Conservation (phyloP, 2,329 filamentous ascomycete genomes). For the Scedosporium boydii region DNA sequence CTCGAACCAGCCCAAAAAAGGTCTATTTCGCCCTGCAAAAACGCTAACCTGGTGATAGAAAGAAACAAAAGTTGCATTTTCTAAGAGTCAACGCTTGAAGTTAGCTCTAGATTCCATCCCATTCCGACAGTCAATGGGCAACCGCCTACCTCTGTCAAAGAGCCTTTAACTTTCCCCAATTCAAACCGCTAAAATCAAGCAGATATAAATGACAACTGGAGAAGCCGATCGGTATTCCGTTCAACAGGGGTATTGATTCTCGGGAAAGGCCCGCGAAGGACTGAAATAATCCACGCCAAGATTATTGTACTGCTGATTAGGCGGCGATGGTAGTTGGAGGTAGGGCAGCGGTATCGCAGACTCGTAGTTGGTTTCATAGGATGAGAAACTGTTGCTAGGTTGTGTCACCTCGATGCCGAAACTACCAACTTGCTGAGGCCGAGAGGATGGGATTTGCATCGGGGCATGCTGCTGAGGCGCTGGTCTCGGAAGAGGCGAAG, state of each 20-base stretch:
- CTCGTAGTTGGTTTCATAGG: constrained; percentile 2
- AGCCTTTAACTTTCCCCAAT: too few species aligned
- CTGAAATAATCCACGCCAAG: background rate
- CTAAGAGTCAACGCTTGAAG: too few species aligned
- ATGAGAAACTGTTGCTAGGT: background rate
- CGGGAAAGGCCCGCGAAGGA: background rate
- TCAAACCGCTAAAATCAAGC: background rate
- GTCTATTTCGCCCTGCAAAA: background rate
- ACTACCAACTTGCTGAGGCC: background rate
- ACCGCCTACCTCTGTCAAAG: too few species aligned
- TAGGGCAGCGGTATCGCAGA: background rate
- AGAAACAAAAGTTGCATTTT: background rate
- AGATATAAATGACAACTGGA: background rate
- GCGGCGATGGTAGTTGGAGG: background rate
- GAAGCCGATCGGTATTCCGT: background rate
- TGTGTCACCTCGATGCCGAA: background rate
- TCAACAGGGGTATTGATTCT: constrained; percentile 4
- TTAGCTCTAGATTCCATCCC: too few species aligned
- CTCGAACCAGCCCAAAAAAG: background rate
- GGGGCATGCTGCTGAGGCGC: background rate
- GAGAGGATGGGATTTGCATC: background rate
- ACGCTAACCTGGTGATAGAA: background rate
- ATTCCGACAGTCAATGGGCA: background rate
- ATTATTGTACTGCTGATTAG: constrained; percentile 3
- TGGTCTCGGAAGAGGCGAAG: background rate